These are phyloP conservation scores for Amesomyces nigricolor DNA, from an alignment of 2,329 filamentous ascomycete species.

Conservation along the genomic window DNA sequence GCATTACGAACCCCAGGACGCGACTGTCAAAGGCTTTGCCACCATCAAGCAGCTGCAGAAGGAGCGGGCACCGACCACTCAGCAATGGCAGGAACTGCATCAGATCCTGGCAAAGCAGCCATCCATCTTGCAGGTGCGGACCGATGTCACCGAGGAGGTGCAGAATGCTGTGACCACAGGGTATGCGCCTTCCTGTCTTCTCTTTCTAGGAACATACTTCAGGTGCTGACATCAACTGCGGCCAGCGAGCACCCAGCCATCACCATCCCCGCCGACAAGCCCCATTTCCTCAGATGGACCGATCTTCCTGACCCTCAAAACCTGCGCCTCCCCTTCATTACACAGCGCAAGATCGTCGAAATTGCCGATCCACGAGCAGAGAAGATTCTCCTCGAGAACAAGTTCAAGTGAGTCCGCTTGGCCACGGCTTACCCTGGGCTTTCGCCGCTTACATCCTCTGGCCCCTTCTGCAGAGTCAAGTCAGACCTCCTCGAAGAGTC, in stretches of 20 bases:
- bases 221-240: neutral
- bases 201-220: neutral
- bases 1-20: constrained; percentile 34
- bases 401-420: constrained; percentile 40
- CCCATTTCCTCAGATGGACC: constrained; percentile 50
- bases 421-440: neutral
- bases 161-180: neutral
- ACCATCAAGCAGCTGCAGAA: constrained; percentile 28
- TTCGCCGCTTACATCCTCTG: neutral
- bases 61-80: constrained; percentile 29
- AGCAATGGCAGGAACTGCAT: constrained; percentile 49
- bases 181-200: constrained; percentile 2
- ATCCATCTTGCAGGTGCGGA: constrained; percentile 51
- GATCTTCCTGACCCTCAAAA: constrained; percentile 55
- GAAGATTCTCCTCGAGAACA: constrained; percentile 46
- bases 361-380: constrained; percentile 47
- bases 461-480: constrained; percentile 39
- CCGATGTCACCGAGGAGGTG: constrained; percentile 44
- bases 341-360: constrained; percentile 51
- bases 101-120: constrained; percentile 52
- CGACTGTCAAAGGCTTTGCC: constrained; percentile 19
- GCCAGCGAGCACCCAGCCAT: neutral
- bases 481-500: constrained; percentile 50
- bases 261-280: constrained; percentile 30
- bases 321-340: constrained; percentile 39